Evolutionary conservation across 108 stramenopile species (phyloP), one percentile per base, ranked within the genome.

Genomic region (Hondaea fermentalgiana): DNA sequence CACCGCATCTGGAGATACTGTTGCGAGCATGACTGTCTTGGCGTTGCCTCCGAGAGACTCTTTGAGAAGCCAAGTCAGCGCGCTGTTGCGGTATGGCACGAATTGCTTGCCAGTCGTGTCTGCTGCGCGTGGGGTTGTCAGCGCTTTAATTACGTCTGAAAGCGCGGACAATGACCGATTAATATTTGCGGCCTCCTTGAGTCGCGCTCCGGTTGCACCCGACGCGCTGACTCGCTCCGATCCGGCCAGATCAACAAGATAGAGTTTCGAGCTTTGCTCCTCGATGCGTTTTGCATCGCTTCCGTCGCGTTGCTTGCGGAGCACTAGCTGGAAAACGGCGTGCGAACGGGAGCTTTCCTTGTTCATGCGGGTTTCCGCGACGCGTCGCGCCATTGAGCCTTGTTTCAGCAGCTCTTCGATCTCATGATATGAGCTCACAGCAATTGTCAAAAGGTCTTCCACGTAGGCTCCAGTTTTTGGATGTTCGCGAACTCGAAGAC

Each of bases 101-200:
- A 94, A 93, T 21, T 23, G 57, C 49, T 90, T 55, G 8, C 91
- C 92, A 10, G 25, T 14, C 17, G 87, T 92, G 14, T 92, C 60
- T 5, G 98, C 97, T 87, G 98, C 97, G 94, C 87, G 49, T 23
- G 64, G 64, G 25, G 49, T 58, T 58, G 53, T 57, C 25, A 87
- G 57, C 25, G 53, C 49, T 29, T 57, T 87, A 5, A 99, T 99
- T 14, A 99, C 99, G 93, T 99, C 98, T 29, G 98, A 98, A 72
- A 99, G 94, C 14, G 98, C 98, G 4, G 97, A 96, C 72, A 99
- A 92, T 88, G 96, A 96, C 93, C 97, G 97, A 95, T 99, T 99
- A 91, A 99, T 99, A 90, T 98, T 97, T 58, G 97, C 96, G 21
- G 99, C 98, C 89, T 99, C 99, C 90, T 97, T 97, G 83, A 98